phyloP scores from a whole-genome alignment of 2,329 filamentous ascomycete species.

The Xylariales sp. region DNA sequence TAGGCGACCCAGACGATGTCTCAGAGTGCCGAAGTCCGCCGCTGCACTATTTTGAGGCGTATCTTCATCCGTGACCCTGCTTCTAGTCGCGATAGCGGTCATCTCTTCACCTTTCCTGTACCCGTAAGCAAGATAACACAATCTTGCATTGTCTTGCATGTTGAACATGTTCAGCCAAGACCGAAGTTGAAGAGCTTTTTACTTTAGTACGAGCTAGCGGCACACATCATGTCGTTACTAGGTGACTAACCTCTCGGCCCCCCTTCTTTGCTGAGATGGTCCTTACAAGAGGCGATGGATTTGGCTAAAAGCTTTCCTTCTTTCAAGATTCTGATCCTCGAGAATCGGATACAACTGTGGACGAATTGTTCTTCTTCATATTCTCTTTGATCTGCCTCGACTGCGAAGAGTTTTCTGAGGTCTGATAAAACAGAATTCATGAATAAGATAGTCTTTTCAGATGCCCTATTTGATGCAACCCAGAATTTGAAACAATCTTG shows the following conservation, averaged over 20 bases:
- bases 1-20: constrained; percentile 41
- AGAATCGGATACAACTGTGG: constrained; percentile 15
- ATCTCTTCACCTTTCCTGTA: constrained; percentile 5
- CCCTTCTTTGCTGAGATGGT: not conserved
- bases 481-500: constrained; percentile 33
- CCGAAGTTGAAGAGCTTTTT: not conserved
- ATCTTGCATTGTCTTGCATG: not conserved
- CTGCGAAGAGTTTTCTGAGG: constrained; percentile 3
- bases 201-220: too few species aligned
- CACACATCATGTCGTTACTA: too few species aligned
- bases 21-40: constrained; percentile 23
- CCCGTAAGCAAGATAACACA: constrained; percentile 6
- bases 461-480: constrained; percentile 35
- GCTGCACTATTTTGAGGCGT: not conserved
- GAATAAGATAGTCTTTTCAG: constrained; percentile 24
- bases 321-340: constrained; percentile 11
- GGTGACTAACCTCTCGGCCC: constrained; percentile 2
- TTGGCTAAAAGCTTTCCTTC: constrained; percentile 8
- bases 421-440: constrained; percentile 22
- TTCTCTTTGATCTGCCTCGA: constrained; percentile 2
- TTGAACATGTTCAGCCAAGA: constrained; percentile 7
- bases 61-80: not conserved
- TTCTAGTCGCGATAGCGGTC: not conserved
- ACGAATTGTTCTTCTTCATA: constrained; percentile 15
- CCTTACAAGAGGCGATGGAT: not conserved